Conservation (phyloP, 164 flowering plant species). For the Malania oleifera region DNA sequence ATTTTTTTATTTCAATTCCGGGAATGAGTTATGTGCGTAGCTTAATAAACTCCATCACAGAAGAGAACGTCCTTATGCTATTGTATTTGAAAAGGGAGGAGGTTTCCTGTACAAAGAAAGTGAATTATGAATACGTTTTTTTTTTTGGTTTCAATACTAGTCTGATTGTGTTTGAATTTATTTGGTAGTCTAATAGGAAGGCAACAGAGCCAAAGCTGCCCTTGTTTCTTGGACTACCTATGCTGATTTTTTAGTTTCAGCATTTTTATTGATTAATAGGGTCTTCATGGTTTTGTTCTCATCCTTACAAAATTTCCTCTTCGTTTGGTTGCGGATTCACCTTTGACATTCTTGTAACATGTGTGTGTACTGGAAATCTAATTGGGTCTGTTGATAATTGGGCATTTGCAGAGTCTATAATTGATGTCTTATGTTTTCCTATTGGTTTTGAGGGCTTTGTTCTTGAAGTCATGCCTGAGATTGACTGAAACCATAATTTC, state of each 20-base stretch:
- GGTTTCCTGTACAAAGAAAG: constrained; percentile 10
- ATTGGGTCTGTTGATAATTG: constrained; percentile 9
- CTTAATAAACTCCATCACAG: constrained; percentile 5
- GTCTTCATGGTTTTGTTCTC: not conserved
- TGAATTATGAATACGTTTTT: constrained; percentile 3
- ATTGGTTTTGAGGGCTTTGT: constrained; percentile 4
- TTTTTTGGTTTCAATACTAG: not conserved
- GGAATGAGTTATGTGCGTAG: constrained; percentile 3
- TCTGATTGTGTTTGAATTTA: constrained; percentile 9
- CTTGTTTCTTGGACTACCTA: constrained; percentile 6
- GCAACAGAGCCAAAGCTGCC: not conserved
- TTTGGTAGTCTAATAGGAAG: not conserved
- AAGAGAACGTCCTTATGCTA: constrained; percentile 10
- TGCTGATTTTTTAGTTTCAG: constrained; percentile 2
- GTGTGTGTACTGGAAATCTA: constrained; percentile 9
- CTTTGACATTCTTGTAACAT: constrained; percentile 9
- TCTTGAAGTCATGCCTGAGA: not conserved
- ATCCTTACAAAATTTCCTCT: not conserved
- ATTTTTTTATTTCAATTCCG: not conserved
- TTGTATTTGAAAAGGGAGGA: constrained; percentile 8
- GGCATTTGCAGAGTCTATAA: constrained; percentile 1
- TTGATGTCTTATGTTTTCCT: not conserved
- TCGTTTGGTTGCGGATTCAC: constrained; percentile 5
- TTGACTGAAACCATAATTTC: constrained; percentile 8
- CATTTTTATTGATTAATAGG: constrained; percentile 4